Conservation (phyloP, 108 stramenopile genomes). For the Fragilariopsis cylindrus region DNA sequence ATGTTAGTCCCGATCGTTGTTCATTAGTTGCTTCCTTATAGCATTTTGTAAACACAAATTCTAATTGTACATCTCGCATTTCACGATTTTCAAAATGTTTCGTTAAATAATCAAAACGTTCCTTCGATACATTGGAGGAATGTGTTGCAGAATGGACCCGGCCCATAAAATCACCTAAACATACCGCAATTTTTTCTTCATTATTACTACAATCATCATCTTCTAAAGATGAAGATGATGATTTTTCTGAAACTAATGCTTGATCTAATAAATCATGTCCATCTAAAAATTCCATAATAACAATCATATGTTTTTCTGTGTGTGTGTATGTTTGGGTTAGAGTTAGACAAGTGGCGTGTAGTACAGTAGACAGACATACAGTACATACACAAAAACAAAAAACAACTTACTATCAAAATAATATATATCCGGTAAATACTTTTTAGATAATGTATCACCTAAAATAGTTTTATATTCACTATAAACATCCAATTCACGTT, state of each 20-base stretch:
- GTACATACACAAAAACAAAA: not conserved
- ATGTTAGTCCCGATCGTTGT: conserved; percentile 52
- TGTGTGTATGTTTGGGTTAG: too few relatives aligned
- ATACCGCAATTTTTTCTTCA: conserved; percentile 44
- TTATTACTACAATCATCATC: conserved; percentile 10
- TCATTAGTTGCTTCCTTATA: conserved; percentile 72
- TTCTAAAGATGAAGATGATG: not conserved
- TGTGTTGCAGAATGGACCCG: conserved; percentile 72
- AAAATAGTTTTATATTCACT: conserved; percentile 58
- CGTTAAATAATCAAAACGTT: conserved; percentile 45
- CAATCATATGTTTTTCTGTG: conserved; percentile 51
- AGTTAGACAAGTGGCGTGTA: not conserved
- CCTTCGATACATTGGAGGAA: conserved; percentile 48
- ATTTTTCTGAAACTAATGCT: conserved; percentile 45
- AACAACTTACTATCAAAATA: conserved; percentile 59
- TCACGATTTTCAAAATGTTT: conserved; percentile 75
- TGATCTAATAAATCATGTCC: conserved; percentile 69
- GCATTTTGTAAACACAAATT: conserved; percentile 83
- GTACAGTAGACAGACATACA: not conserved
- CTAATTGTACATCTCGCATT: conserved; percentile 75
- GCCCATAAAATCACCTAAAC: conserved; percentile 80
- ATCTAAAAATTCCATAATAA: conserved; percentile 87
- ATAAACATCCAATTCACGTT: conserved; percentile 67
- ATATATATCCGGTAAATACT: conserved; percentile 68
- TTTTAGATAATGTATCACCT: conserved; percentile 40